Percentiles rank a stretch among this genome's conserved stretches.
Evolutionary conservation across 805 yeast genomes (phyloP).

Genomic region (Wickerhamiella azyma): DNA sequence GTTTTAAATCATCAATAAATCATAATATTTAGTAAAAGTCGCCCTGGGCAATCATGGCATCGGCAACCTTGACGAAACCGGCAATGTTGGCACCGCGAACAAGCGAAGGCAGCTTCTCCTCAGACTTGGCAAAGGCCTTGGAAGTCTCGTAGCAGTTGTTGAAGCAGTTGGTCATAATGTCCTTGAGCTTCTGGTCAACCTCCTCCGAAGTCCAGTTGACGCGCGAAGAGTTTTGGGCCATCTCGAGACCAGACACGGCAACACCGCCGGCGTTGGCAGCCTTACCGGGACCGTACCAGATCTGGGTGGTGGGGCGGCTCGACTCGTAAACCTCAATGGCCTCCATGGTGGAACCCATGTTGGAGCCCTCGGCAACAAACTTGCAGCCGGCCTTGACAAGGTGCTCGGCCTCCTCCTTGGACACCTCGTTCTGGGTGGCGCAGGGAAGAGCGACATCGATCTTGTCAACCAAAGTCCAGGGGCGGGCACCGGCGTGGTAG

Average conservation of each 20-base stretch:
- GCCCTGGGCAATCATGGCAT: constrained; percentile 97
- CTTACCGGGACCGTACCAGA: constrained; percentile 99
- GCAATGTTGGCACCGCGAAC: constrained; percentile 99
- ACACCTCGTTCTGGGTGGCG: constrained; percentile 97
- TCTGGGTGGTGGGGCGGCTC: constrained; percentile 32
- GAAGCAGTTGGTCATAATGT: constrained; percentile 87
- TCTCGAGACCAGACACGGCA: constrained; percentile 94
- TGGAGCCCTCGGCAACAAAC: constrained; percentile 96
- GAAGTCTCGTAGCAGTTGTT: constrained; percentile 86
- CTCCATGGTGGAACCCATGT: constrained; percentile 98
- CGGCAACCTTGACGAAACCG: constrained; percentile 96
- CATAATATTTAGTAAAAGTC: constrained; percentile 30
- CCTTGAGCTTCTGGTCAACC: constrained; percentile 82
- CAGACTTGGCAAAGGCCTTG: constrained; percentile 57
- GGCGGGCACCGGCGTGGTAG: constrained; percentile 88
- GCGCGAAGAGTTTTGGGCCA: constrained; percentile 99
- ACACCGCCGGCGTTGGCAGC: constrained; percentile 99
- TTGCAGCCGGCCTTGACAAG: constrained; percentile 83
- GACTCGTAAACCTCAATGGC: constrained; percentile 88
- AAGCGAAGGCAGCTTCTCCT: constrained; percentile 71
- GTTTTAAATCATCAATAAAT: not conserved
- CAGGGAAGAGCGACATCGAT: constrained; percentile 94
- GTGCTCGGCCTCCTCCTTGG: constrained; percentile 93
- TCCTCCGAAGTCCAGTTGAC: constrained; percentile 80
- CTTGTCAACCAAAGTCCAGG: constrained; percentile 85